A percentile compares a stretch with the other conserved stretches of the same genome.
Conservation (phyloP, 73 alveolate species). For the Tetrahymena borealis region DNA sequence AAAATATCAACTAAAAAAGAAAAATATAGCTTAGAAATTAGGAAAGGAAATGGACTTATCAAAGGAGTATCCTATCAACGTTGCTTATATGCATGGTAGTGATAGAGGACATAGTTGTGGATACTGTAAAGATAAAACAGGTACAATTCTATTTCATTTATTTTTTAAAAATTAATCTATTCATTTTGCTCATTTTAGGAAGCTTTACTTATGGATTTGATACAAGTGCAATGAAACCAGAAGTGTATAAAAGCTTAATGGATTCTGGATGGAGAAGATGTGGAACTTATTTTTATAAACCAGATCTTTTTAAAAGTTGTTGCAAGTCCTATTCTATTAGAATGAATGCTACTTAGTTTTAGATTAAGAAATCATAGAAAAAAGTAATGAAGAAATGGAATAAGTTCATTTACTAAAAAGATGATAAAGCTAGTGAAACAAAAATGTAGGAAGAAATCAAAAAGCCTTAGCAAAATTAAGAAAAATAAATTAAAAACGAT, state of each 20-base stretch:
- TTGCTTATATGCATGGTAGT: neutral
- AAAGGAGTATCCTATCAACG: neutral
- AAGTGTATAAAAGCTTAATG: conserved; percentile 66
- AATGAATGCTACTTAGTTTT: conserved; percentile 52
- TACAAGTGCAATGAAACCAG: conserved; percentile 41
- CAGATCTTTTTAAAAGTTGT: conserved; percentile 59
- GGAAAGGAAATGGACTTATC: neutral
- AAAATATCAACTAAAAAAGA: neutral
- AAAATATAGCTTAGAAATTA: neutral
- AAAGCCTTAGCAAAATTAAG: neutral
- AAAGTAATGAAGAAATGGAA: conserved; percentile 74
- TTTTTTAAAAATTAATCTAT: neutral
- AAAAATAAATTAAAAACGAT: neutral
- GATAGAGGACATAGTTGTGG: conserved; percentile 58
- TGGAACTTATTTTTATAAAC: conserved; percentile 70
- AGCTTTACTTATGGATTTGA: conserved; percentile 47
- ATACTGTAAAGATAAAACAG: conserved; percentile 56
- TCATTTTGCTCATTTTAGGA: neutral
- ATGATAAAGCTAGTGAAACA: conserved; percentile 34
- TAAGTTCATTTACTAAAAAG: conserved; percentile 65
- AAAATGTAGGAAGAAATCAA: conserved; percentile 6
- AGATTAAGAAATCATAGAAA: conserved; percentile 50
- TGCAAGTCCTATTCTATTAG: conserved; percentile 74
- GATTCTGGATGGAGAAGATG: conserved; percentile 90
- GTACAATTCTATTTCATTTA: neutral